Base-by-base conservation (phyloP, 441 rosid species). In the Populus hybrid region DNA sequence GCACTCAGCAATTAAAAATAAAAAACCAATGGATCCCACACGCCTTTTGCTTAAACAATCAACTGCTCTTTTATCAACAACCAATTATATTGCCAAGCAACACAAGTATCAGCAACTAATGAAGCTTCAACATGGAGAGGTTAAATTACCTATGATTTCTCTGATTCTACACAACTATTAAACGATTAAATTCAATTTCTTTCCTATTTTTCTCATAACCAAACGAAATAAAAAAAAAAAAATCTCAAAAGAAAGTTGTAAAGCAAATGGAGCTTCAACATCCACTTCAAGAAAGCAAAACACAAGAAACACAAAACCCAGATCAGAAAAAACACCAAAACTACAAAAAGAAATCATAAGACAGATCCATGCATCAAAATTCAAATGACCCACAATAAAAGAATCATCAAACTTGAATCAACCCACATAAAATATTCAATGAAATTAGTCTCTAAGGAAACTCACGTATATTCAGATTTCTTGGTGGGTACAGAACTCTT, bases 381-480 rank as follows among this genome's bases (percentile, higher is more conserved):
- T 53, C 61, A 53, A 18, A 18, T 16, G 61, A 53, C 61, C 61
- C 61, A 18, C n/a, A 16, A 53, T 4, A 53, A 53, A 53, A 16
- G 61, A 16, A 18, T 53, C 61, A 53, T 53, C 61, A 53, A 53
- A 53, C n/a, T 53, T 53, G 61, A 18, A 53, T 1, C 61, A 53
- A 5, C 61, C 30, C 6, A 6, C 2, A 57, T 16, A 46, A 72
- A 20, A 3, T 4, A 18, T 46, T 5, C 20, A 9, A 16, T 16
- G 67, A 32, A 4, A 72, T 18, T 59, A 26, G 32, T 72, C 24
- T 72, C 24, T 11, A 30, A 30, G 32, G 4, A 30, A 81, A 87
- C 98, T 90, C 86, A 96, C 99, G 97, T 84, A 66, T 96, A 96
- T 6, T 89, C 81, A 10, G 92, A 84, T 80, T 85, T 92, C 46